A percentile compares a stretch with the other conserved stretches of the same genome.
These are phyloP conservation scores for Chlamydomonas sphaeroides DNA, from an alignment of 139 green algal genomes.

Conservation along the genomic window DNA sequence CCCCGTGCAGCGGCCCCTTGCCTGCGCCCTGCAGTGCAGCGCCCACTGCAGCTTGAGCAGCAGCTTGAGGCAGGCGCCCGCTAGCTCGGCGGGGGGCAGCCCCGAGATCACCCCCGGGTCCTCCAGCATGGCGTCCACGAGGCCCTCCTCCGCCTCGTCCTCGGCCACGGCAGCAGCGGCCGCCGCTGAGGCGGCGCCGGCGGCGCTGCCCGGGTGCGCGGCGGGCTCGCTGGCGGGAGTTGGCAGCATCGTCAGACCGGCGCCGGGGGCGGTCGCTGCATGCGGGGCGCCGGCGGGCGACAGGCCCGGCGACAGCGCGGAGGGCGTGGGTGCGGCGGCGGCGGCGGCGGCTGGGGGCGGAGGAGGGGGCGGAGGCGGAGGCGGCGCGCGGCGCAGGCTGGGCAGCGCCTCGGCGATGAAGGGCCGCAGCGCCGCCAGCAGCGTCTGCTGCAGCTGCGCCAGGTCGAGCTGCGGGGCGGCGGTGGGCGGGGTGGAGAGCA, in stretches of 20 bases:
- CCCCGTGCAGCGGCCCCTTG: too few species aligned
- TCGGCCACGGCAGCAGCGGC: too few species aligned
- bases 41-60: slow-evolving; percentile 40
- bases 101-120: neutral
- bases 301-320: too few species aligned
- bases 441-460: slow-evolving; percentile 30
- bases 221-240: too few species aligned
- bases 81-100: slow-evolving; percentile 18
- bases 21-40: slow-evolving; percentile 32
- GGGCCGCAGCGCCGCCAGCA: slow-evolving; percentile 25
- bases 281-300: too few species aligned
- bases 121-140: slow-evolving; percentile 17
- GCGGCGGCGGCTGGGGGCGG: neutral
- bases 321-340: neutral
- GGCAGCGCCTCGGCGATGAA: slow-evolving; percentile 23
- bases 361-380: neutral
- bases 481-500: neutral
- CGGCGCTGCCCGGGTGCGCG: too few species aligned
- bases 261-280: too few species aligned
- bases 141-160: neutral
- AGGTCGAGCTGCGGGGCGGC: slow-evolving; percentile 17
- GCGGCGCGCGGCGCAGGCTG: neutral
- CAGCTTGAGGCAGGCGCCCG: slow-evolving; percentile 14
- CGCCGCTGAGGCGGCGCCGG: too few species aligned
- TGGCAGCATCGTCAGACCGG: too few species aligned